A percentile compares a stretch with the other conserved stretches of the same genome.
phyloP scores from a whole-genome alignment of 345 rosid genomes.

The Eucalyptus melliodora region DNA sequence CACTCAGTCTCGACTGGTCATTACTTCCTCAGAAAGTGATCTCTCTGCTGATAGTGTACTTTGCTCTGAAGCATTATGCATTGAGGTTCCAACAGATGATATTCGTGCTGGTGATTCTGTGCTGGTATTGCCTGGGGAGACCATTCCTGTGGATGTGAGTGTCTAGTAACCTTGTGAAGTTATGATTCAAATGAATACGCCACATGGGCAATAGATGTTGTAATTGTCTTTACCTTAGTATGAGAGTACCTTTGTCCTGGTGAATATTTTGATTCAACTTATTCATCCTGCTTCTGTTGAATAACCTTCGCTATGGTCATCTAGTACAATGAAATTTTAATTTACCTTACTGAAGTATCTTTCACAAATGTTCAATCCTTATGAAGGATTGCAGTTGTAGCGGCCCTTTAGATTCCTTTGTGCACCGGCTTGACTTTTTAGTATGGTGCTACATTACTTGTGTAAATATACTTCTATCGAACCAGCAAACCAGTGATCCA shows the following conservation, averaged over 20 bases:
- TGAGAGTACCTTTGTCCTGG: background rate
- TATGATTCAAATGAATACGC: background rate
- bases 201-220: background rate
- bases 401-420: background rate
- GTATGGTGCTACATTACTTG: background rate
- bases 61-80: conserved; percentile 70
- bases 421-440: background rate
- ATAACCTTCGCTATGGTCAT: background rate
- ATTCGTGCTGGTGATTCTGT: conserved; percentile 80
- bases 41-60: conserved; percentile 48
- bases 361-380: background rate
- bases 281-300: background rate
- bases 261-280: background rate
- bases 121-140: conserved; percentile 91
- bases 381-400: background rate
- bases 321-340: background rate
- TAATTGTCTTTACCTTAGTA: background rate
- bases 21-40: conserved; percentile 59
- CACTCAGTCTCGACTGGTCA: conserved; percentile 78
- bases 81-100: conserved; percentile 78
- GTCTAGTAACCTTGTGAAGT: background rate
- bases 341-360: background rate
- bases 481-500: background rate
- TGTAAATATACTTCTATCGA: background rate
- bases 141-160: conserved; percentile 91